Evolutionary conservation across 495 filamentous ascomycete species (phyloP), one percentile per base, ranked within the genome.

Genomic region (Talaromyces trachyspermus): DNA sequence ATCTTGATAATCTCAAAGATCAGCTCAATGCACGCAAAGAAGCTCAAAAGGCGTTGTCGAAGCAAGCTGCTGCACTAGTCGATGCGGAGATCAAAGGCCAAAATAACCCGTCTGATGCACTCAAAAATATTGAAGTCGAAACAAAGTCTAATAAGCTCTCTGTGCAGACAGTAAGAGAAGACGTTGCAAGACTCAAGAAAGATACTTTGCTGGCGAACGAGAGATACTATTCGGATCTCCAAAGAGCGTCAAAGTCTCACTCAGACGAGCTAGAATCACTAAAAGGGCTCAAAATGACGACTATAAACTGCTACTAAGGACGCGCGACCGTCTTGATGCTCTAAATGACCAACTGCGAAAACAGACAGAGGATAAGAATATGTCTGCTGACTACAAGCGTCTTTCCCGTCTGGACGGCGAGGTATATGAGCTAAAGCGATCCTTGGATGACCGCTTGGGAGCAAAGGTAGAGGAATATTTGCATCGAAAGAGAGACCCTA

Each of bases 61-160:
- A 46, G 29, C 44, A 15, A 3, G 44, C 44, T 35, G 44, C 44
- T 15, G 29, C 30, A 14, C 30, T 46, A 5, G 30, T 35, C 19
- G 44, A 46, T 37, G 30, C 19, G 29, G 44, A 46, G n/a, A n/a
- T 30, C 2, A 22, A 15, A n/a, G 22, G 20, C 3, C 10, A 24
- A 37, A 11, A 27, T 12, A 24, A 10, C 4, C 30, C 44, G 8
- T 23, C 27, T 1, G 29, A 26, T 17, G 22, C n/a, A 5, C 30
- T 37, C 14, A 46, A 26, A 24, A 18, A 19, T 15, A 23, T 46
- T n/a, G 14, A 46, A 35, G 30, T 19, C 10, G 44, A 46, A 26
- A 18, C 14, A 20, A 46, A 25, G 22, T 46, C 32, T 11, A 35
- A 18, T 19, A 46, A 37, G 14, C 29, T 32, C 11, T 36, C 20